These are phyloP conservation scores for Lactarius hengduanensis DNA, from an alignment of 768 basidiomycete species.

Conservation along the genomic window DNA sequence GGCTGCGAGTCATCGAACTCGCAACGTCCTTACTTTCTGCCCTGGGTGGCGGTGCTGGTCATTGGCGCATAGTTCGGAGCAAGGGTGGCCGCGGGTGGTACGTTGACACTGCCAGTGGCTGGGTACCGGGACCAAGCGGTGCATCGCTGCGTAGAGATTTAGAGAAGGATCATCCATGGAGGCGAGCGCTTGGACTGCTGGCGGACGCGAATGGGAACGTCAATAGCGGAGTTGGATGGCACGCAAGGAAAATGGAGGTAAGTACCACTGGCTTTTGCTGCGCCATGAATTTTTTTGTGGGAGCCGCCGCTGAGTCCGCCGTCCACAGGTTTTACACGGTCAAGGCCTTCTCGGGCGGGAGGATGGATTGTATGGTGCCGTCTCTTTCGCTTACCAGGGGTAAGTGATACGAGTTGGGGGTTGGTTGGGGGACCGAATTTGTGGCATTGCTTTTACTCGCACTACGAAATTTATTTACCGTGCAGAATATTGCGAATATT, in stretches of 20 bases:
- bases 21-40: conserved; percentile 65
- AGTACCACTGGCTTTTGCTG: conserved; percentile 6
- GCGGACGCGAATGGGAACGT: conserved; percentile 81
- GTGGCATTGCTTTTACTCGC: background rate
- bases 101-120: conserved; percentile 83
- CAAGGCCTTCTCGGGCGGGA: conserved; percentile 89
- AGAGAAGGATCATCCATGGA: conserved; percentile 58
- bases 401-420: conserved; percentile 37
- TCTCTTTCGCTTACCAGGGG: conserved; percentile 92
- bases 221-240: conserved; percentile 92
- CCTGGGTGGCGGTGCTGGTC: conserved; percentile 74
- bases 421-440: background rate
- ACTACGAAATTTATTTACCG: background rate
- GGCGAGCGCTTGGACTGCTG: conserved; percentile 64
- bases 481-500: background rate
- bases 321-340: conserved; percentile 63
- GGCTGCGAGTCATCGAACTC: conserved; percentile 85
- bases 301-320: background rate
- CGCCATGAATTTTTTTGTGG: background rate
- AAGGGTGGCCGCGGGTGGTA: conserved; percentile 97
- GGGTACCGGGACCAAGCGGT: conserved; percentile 51
- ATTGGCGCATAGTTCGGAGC: conserved; percentile 88
- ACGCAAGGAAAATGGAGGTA: conserved; percentile 83
- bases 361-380: conserved; percentile 93
- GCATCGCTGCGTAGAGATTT: conserved; percentile 42